Evolutionary conservation across 2,329 filamentous ascomycete genomes (phyloP).

Genomic region (Colletotrichum sp.): DNA sequence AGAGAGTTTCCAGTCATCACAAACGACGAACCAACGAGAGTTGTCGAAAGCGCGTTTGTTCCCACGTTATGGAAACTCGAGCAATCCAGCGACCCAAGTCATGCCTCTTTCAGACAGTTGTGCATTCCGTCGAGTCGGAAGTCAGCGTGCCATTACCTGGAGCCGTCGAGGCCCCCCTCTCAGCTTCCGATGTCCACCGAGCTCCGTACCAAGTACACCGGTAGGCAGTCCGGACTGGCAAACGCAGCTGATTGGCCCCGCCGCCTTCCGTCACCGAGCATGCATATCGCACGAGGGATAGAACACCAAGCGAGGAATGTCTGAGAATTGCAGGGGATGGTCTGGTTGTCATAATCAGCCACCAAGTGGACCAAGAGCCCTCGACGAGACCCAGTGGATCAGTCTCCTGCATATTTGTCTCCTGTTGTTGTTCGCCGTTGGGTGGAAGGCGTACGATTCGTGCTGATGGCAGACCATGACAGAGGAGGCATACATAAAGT

Average conservation of each 20-base stretch:
- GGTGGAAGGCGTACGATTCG: constrained; percentile 11
- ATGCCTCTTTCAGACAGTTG: neutral
- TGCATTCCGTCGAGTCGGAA: constrained; percentile 5
- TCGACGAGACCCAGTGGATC: constrained; percentile 9
- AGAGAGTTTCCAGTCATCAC: neutral
- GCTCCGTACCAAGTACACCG: neutral
- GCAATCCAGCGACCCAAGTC: constrained; percentile 14
- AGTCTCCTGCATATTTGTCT: constrained; percentile 22
- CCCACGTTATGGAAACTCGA: neutral
- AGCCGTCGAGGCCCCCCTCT: constrained; percentile 7
- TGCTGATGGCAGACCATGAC: neutral
- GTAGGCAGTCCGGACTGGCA: neutral
- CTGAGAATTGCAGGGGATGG: constrained; percentile 18
- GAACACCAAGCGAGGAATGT: constrained; percentile 14
- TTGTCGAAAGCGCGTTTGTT: constrained; percentile 1
- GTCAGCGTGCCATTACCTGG: constrained; percentile 6
- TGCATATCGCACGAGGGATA: constrained; percentile 15
- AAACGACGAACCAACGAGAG: constrained; percentile 13
- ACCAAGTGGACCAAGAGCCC: constrained; percentile 6
- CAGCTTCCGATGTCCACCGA: constrained; percentile 8
- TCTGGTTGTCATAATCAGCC: constrained; percentile 17
- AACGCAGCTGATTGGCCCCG: neutral
- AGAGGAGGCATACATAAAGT: constrained; percentile 10
- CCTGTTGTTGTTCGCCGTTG: constrained; percentile 18
- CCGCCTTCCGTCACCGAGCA: neutral